These are phyloP conservation scores for Nemania diffusa DNA, from an alignment of 2,329 filamentous ascomycete genomes.

Conservation along the genomic window DNA sequence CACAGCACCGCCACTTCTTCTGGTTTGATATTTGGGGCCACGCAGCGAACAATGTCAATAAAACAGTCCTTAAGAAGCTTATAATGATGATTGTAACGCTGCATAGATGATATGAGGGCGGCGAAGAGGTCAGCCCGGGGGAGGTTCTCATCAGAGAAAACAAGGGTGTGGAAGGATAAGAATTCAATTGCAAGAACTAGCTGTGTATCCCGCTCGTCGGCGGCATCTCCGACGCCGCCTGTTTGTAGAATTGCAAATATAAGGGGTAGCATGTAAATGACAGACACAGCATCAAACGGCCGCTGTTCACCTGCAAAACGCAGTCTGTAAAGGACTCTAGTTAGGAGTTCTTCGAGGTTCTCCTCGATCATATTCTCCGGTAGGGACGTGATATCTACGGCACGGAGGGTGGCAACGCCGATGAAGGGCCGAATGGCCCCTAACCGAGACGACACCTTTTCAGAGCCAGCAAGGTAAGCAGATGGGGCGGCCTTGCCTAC, in stretches of 20 bases:
- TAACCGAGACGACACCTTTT: constrained; percentile 77
- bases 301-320: constrained; percentile 92
- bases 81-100: constrained; percentile 90
- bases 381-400: constrained; percentile 78
- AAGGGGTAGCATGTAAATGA: constrained; percentile 88
- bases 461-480: constrained; percentile 82
- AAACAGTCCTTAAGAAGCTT: constrained; percentile 95
- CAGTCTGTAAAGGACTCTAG: constrained; percentile 88
- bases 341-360: constrained; percentile 84
- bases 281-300: constrained; percentile 88
- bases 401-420: constrained; percentile 85
- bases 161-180: constrained; percentile 85
- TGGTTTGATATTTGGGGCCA: constrained; percentile 81
- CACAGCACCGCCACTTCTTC: constrained; percentile 81
- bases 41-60: constrained; percentile 82
- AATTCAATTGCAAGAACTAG: constrained; percentile 89
- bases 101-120: constrained; percentile 82
- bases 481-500: constrained; percentile 81
- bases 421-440: constrained; percentile 83
- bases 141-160: constrained; percentile 78
- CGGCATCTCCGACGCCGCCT: constrained; percentile 77
- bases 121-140: constrained; percentile 80
- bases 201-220: constrained; percentile 89
- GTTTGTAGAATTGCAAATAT: constrained; percentile 80
- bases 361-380: constrained; percentile 79